Evolutionary conservation across 108 stramenopile genomes (phyloP).

Genomic region (Conticribra guillardii): DNA sequence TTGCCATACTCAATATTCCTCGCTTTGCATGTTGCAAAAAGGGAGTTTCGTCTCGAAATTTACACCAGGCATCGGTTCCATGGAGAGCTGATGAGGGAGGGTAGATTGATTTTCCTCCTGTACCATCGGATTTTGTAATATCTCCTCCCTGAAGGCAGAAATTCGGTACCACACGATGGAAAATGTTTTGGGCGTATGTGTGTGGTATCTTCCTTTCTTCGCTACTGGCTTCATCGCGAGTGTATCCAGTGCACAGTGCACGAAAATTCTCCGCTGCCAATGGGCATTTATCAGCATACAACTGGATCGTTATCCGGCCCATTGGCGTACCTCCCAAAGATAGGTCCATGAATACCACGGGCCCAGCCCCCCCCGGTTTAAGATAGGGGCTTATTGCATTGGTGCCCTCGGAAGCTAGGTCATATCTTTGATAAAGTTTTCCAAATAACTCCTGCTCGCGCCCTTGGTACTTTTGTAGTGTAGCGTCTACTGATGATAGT

Average conservation of each 20-base stretch:
- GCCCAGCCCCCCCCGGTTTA: constrained; percentile 10
- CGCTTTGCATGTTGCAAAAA: constrained; percentile 67
- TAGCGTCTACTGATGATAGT: constrained; percentile 48
- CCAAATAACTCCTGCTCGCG: constrained; percentile 59
- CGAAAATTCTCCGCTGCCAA: constrained; percentile 92
- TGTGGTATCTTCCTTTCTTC: constrained; percentile 7
- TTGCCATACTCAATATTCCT: constrained; percentile 83
- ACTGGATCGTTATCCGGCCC: constrained; percentile 77
- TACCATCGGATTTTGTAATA: constrained; percentile 80
- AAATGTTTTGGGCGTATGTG: constrained; percentile 37
- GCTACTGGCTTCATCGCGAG: constrained; percentile 44
- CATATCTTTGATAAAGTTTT: constrained; percentile 63
- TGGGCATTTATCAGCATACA: constrained; percentile 82
- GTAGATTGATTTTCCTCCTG: constrained; percentile 85
- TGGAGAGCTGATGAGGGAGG: constrained; percentile 24
- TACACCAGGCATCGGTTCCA: constrained; percentile 61
- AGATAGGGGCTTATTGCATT: background rate
- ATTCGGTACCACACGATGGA: constrained; percentile 81
- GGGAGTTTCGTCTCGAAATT: constrained; percentile 72
- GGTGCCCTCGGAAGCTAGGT: constrained; percentile 5
- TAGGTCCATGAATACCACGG: constrained; percentile 54
- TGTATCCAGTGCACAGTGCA: constrained; percentile 79
- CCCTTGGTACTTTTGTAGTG: constrained; percentile 51
- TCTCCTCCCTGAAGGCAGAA: constrained; percentile 85
- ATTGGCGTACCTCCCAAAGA: constrained; percentile 57